Conservation (phyloP, 2,329 filamentous ascomycete species). For the Cercospora sp. region DNA sequence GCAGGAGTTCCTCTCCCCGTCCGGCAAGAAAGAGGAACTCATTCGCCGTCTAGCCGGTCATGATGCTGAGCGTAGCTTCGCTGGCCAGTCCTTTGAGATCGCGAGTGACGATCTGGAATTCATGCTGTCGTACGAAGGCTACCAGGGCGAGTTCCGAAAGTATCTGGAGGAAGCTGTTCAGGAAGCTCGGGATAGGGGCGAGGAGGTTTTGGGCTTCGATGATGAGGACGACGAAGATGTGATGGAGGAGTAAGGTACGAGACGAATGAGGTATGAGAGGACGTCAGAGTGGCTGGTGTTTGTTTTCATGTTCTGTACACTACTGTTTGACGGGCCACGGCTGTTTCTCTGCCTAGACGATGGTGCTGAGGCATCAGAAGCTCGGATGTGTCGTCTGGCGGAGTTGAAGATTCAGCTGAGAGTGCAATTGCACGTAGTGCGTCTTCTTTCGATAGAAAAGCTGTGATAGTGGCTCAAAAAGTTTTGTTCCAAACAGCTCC, state of each 20-base stretch:
- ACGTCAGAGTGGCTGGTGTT: not conserved
- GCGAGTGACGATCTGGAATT: conserved; percentile 26
- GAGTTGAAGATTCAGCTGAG: not conserved
- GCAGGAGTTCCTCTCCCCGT: conserved; percentile 14
- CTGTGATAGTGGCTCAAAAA: not conserved
- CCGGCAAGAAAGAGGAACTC: conserved; percentile 32
- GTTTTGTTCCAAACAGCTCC: not conserved
- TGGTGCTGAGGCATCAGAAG: conserved; percentile 1
- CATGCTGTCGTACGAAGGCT: conserved; percentile 29
- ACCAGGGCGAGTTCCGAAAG: conserved; percentile 6
- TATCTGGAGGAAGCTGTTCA: conserved; percentile 8
- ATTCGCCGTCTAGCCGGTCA: conserved; percentile 31
- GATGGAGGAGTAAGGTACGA: not conserved
- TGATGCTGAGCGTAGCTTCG: conserved; percentile 29
- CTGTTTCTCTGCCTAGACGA: not conserved
- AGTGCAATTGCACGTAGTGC: not conserved
- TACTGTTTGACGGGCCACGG: not conserved
- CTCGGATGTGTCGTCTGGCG: not conserved
- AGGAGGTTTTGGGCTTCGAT: conserved; percentile 6
- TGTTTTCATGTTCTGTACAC: not conserved
- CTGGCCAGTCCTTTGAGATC: conserved; percentile 17
- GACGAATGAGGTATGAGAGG: not conserved
- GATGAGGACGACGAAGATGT: not conserved
- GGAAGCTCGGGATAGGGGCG: conserved; percentile 4
- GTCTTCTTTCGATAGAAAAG: not conserved